Base-by-base conservation (phyloP, 1,284 basidiomycete species). In the Crepidotus sp. region DNA sequence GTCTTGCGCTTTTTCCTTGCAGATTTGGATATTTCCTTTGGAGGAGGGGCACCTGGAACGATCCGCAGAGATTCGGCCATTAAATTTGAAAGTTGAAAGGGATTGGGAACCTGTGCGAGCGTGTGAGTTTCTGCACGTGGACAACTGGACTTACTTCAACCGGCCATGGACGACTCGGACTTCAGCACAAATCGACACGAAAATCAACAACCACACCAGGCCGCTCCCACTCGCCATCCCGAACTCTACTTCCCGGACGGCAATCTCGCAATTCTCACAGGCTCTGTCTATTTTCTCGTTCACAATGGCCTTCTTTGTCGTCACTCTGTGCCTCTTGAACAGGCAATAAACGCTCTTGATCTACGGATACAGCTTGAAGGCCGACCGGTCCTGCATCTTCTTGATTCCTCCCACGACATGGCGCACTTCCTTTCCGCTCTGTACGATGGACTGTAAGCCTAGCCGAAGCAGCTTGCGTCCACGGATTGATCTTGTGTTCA, bases 1-100 rank as follows among this genome's bases (percentile, higher is more conserved):
- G 68, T 56, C 62, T 76, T 82, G 61, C 79, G 76, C 62, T 81
- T 84, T 62, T 82, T 88, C 64, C 73, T 78, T 39, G 78, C 73
- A 1, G 74, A 66, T 59, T 83, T 85, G 24, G 78, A 70, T 3
- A 66, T 52, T 0, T 74, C 61, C 9, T 69, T 54, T 21, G 78
- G 74, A 1, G 78, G 76, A 41, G 77, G 82, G 11, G 85, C 85
- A 36, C 84, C 85, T 14, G 85, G 85, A 38, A 89, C 70, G 49
- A 80, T 58, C 47, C 74, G 51, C 69, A 62, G 76, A 79, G 79
- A 55, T 53, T 65, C 46, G 42, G 21, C 26, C 42, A 47, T 46
- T 46, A 44, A 32, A 11, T 6, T 21, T 25, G 25, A 25, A 25
- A 25, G 25, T 25, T 7, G 10, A 8, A 8, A 24, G 22, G 6